Conservation (phyloP, 176 grass and related monocot genomes). For the Oryza australiensis region DNA sequence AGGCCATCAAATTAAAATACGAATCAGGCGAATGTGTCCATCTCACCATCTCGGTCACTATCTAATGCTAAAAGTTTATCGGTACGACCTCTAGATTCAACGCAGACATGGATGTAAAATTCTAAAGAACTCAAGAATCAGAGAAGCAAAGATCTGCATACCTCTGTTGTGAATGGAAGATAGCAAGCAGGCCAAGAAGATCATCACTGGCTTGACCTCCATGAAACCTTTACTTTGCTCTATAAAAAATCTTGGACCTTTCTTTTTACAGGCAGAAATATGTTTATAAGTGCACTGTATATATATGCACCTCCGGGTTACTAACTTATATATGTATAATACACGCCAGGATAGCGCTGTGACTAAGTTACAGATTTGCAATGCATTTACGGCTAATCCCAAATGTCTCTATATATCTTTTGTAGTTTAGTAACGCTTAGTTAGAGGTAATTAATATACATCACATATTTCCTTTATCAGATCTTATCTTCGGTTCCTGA, state of each 20-base stretch:
- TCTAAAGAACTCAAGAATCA: not conserved
- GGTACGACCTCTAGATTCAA: too few species aligned
- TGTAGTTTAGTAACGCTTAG: not conserved
- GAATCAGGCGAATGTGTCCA: too few species aligned
- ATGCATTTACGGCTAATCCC: too few species aligned
- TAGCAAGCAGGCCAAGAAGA: not conserved
- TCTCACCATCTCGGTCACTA: not conserved
- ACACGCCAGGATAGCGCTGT: not conserved
- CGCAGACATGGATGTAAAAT: not conserved
- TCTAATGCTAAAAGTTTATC: not conserved
- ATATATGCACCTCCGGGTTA: not conserved
- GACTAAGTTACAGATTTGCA: not conserved
- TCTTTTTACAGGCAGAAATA: not conserved
- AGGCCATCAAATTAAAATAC: too few species aligned
- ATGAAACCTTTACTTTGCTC: not conserved
- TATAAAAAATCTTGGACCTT: too few species aligned
- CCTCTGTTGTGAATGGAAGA: not conserved
- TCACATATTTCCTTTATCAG: too few species aligned
- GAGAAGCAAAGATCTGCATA: not conserved
- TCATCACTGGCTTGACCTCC: not conserved
- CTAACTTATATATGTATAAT: not conserved
- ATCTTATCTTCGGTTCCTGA: too few species aligned
- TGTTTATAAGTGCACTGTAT: not conserved
- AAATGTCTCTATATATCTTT: too few species aligned
- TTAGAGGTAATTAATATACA: not conserved